Evolutionary conservation across 2,329 filamentous ascomycete species (phyloP).

Genomic region (Hymenoscyphus repandus): DNA sequence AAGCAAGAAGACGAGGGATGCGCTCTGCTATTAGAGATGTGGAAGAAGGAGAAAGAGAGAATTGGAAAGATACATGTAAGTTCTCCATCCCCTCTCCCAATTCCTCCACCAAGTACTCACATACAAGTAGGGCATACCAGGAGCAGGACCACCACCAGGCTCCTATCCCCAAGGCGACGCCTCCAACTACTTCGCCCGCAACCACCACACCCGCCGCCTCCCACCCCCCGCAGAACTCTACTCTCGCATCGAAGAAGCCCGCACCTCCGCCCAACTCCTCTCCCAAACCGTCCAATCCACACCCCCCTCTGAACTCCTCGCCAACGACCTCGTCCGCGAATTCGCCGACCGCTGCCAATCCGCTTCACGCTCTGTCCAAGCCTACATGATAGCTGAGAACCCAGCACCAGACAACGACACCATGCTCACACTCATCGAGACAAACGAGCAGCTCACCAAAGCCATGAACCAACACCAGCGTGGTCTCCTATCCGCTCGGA

Average conservation of each 20-base stretch:
- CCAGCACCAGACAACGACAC: constrained; percentile 88
- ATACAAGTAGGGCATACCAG: constrained; percentile 22
- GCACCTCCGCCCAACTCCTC: constrained; percentile 86
- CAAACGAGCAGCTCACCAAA: constrained; percentile 83
- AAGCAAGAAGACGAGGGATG: constrained; percentile 66
- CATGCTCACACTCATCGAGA: constrained; percentile 88
- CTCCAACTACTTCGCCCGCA: constrained; percentile 54
- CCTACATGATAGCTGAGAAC: constrained; percentile 75
- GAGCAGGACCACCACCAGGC: constrained; percentile 39
- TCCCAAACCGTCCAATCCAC: constrained; percentile 87
- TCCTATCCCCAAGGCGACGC: constrained; percentile 40
- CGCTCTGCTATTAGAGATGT: constrained; percentile 71
- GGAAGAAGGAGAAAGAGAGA: constrained; percentile 76
- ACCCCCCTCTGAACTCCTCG: constrained; percentile 65
- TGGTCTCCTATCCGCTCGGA: constrained; percentile 61
- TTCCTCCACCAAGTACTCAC: constrained; percentile 6
- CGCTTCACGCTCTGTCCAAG: constrained; percentile 76
- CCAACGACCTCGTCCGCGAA: constrained; percentile 87
- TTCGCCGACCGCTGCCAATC: constrained; percentile 82
- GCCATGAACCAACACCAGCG: constrained; percentile 81
- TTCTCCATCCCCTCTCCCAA: background rate
- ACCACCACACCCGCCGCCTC: constrained; percentile 40
- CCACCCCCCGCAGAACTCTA: constrained; percentile 74
- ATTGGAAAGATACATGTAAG: constrained; percentile 43
- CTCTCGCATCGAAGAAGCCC: constrained; percentile 81